Percentiles rank a stretch among this genome's conserved stretches.
phyloP scores from a whole-genome alignment of 345 rosid species.

The Hibiscus syriacus region DNA sequence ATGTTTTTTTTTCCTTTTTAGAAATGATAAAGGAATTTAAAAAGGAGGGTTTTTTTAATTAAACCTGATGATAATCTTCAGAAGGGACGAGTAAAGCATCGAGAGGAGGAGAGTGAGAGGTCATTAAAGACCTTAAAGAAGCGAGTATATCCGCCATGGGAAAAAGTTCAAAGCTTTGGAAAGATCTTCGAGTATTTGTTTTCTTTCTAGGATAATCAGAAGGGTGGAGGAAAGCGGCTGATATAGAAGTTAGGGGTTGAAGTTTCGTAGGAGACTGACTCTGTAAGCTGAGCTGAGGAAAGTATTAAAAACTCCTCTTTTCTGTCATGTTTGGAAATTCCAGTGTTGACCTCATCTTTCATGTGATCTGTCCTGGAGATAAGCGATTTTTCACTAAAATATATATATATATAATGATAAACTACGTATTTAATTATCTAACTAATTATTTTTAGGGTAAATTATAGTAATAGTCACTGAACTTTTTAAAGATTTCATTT shows the following conservation, averaged over 20 bases:
- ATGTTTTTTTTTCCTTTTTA: neutral
- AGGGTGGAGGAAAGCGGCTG: neutral
- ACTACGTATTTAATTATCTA: too few relatives aligned
- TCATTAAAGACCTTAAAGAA: too few relatives aligned
- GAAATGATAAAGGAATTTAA: neutral
- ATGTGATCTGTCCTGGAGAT: neutral
- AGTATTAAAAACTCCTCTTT: neutral
- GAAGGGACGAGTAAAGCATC: conserved; percentile 80
- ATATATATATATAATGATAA: too few relatives aligned
- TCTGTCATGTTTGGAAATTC: neutral
- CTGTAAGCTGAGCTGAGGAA: neutral
- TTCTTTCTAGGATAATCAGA: neutral
- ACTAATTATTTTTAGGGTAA: too few relatives aligned
- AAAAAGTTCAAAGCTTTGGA: neutral
- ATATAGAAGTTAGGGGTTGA: neutral
- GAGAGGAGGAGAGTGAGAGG: conserved; percentile 90
- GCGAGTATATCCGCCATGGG: conserved; percentile 60
- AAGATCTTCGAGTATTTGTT: neutral
- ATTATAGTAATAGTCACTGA: too few relatives aligned
- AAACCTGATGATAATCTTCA: conserved; percentile 93
- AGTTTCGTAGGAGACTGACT: neutral
- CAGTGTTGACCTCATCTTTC: neutral
- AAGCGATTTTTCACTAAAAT: too few relatives aligned
- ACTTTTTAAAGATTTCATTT: too few relatives aligned
- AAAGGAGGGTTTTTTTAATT: neutral